A percentile compares a stretch with the other conserved stretches of the same genome.
phyloP scores from a whole-genome alignment of 768 basidiomycete species.

The Megacollybia marginata region DNA sequence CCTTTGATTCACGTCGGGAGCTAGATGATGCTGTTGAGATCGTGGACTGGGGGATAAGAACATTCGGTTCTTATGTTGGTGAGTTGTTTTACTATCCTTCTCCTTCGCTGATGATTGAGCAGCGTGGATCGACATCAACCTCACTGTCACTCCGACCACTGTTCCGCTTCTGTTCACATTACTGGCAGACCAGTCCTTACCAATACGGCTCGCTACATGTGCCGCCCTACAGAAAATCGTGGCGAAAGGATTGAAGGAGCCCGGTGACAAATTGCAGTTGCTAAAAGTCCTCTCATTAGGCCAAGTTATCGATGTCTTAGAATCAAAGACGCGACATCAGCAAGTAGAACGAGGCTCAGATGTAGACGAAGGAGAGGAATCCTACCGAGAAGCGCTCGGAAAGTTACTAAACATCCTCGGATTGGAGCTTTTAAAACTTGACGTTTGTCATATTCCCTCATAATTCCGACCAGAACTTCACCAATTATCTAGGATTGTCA shows the following conservation, averaged over 20 bases:
- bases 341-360: constrained; percentile 59
- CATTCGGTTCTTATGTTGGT: constrained; percentile 94
- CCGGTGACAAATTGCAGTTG: constrained; percentile 81
- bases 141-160: constrained; percentile 88
- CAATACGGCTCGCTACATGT: constrained; percentile 79
- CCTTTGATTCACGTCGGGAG: constrained; percentile 38
- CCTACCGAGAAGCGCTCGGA: constrained; percentile 84
- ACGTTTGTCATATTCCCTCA: constrained; percentile 22
- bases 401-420: constrained; percentile 78
- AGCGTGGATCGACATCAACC: constrained; percentile 98
- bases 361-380: constrained; percentile 82
- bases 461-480: not conserved
- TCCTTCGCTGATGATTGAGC: constrained; percentile 3
- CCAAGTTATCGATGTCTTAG: constrained; percentile 74
- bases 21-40: constrained; percentile 62
- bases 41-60: constrained; percentile 88
- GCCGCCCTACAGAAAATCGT: constrained; percentile 77
- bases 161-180: constrained; percentile 80
- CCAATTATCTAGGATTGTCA: constrained; percentile 42
- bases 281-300: constrained; percentile 85
- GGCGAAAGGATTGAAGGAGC: constrained; percentile 90
- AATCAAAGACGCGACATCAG: constrained; percentile 64
- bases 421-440: constrained; percentile 72
- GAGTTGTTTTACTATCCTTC: constrained; percentile 24
- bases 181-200: constrained; percentile 67